Percentiles rank a stretch among this genome's conserved stretches.
Evolutionary conservation across 768 basidiomycete genomes (phyloP).

Genomic region (Hortiboletus flavorubellus): DNA sequence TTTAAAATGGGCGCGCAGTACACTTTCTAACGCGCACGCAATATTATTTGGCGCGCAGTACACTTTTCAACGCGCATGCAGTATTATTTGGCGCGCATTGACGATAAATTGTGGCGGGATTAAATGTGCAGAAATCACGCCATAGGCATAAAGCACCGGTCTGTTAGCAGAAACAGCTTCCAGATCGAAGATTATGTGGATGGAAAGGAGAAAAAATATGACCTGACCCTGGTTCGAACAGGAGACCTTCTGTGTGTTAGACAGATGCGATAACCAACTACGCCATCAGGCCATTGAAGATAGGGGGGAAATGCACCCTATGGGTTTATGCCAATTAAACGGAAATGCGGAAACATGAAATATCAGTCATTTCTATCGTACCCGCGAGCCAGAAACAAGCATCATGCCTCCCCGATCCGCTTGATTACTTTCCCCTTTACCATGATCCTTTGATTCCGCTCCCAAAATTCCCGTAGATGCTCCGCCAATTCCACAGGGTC

Average conservation of each 20-base stretch:
- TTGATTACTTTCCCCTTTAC: constrained; percentile 49
- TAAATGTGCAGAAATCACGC: too few relatives aligned
- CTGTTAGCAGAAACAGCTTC: not conserved
- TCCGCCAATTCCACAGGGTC: constrained; percentile 79
- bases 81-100: too few relatives aligned
- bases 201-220: constrained; percentile 8
- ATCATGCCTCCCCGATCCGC: constrained; percentile 50
- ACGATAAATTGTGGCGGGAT: too few relatives aligned
- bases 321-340: too few relatives aligned
- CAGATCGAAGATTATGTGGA: too few relatives aligned
- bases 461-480: constrained; percentile 87
- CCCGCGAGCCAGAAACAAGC: not conserved
- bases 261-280: constrained; percentile 76
- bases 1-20: too few relatives aligned
- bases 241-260: constrained; percentile 75
- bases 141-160: not conserved
- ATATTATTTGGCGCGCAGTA: too few relatives aligned
- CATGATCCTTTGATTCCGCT: constrained; percentile 72
- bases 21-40: too few relatives aligned
- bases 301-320: not conserved
- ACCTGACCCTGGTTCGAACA: constrained; percentile 61
- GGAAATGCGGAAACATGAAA: not conserved
- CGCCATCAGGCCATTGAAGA: constrained; percentile 26
- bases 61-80: too few relatives aligned
- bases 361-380: too few relatives aligned